Base-by-base conservation (phyloP, 164 flowering plant species). In the Vitis cinerea region DNA sequence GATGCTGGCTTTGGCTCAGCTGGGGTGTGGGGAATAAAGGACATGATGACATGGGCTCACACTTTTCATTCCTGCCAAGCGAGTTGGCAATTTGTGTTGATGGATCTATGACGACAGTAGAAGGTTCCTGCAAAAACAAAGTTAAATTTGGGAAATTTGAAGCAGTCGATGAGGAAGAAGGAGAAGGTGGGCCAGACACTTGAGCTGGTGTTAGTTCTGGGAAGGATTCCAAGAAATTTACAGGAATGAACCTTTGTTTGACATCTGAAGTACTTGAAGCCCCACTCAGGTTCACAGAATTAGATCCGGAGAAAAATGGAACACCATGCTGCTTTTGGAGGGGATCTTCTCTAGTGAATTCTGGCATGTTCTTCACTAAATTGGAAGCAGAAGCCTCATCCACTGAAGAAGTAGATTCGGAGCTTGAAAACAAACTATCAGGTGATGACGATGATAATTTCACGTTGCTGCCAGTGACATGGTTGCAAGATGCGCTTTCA, bases 51-150 rank as follows among this genome's bases (percentile, higher is more conserved):
- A 51, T 58, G 17, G 66, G 15, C 15, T 65, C 50, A 16, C 57
- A 48, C 8, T 4, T 61, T 64, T 65, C 63, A 58, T 54, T 65
- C 66, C 76, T 70, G 72, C 57, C 67, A 51, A 64, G 2, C 17
- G 75, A 68, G 52, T 27, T 54, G n/a, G 53, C 16, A 53, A 23
- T 23, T 52, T 14, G 23, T 17, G 31, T 5, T 10, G 66, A 60
- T 30, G 72, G 68, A 50, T 70, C 66, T 48, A 51, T 19, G 49
- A 67, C 64, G 49, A 67, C 62, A 17, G 58, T 14, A 37, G 7
- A 3, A 2, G 83, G 81, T 56, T 82, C 84, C 56, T 83, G 79
- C 66, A 81, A 62, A 74, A 86, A 83, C 76, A 84, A 62, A 61
- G 61, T 83, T n/a, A 88, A 77, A 15, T 83, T 77, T 62, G 84